Conservation (phyloP, 1,139 yeast species). For the Suhomyces chickasaworum region DNA sequence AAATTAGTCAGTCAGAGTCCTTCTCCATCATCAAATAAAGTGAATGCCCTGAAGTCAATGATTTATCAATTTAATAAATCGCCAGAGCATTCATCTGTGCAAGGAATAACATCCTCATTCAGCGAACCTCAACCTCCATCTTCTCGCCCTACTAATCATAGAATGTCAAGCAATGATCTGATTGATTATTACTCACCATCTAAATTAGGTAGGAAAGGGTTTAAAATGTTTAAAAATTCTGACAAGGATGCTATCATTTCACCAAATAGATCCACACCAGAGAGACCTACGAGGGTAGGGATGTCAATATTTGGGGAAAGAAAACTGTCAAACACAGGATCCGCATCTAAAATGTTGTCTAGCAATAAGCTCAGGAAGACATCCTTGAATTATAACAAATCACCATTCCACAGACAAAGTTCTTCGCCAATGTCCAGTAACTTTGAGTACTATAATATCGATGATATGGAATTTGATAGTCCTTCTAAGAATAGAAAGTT, state of each 20-base stretch:
- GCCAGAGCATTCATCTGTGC: constrained; percentile 7
- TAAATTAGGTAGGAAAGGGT: constrained; percentile 33
- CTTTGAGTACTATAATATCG: constrained; percentile 34
- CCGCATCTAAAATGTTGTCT: constrained; percentile 9
- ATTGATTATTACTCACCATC: constrained; percentile 33
- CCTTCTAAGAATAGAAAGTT: constrained; percentile 40
- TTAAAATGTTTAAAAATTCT: constrained; percentile 39
- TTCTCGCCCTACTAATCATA: constrained; percentile 6
- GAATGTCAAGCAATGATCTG: constrained; percentile 10
- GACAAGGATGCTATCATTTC: constrained; percentile 37
- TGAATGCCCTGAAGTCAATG: constrained; percentile 13
- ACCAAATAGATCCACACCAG: constrained; percentile 30
- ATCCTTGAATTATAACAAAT: constrained; percentile 18
- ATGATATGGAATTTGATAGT: constrained; percentile 35
- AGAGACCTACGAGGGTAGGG: constrained; percentile 21
- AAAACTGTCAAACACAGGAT: constrained; percentile 8
- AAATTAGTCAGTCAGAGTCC: constrained; percentile 50
- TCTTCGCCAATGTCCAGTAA: constrained; percentile 21
- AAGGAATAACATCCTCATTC: neutral
- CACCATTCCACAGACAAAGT: constrained; percentile 24
- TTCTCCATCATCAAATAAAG: constrained; percentile 36
- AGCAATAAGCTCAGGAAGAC: constrained; percentile 20
- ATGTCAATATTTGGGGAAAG: constrained; percentile 22
- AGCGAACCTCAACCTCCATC: constrained; percentile 2
- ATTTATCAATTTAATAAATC: constrained; percentile 15